Evolutionary conservation across 305 asterid species (phyloP).

Genomic region (Rubia peregrina): DNA sequence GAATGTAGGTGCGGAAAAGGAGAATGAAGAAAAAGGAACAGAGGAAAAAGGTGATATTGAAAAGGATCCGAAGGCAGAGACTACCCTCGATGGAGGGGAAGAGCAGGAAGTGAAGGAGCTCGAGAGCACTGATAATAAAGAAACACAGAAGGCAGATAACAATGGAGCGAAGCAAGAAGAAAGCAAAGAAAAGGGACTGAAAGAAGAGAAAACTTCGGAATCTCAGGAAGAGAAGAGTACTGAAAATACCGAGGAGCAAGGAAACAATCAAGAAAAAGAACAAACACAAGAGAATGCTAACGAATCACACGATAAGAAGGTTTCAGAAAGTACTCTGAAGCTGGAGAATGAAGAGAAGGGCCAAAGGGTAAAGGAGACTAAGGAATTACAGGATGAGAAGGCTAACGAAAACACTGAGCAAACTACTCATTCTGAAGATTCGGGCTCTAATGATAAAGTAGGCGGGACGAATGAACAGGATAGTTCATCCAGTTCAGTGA

Average conservation of each 20-base stretch:
- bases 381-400: conserved; percentile 15
- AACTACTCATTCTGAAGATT: conserved; percentile 8
- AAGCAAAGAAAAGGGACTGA: conserved; percentile 23
- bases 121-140: conserved; percentile 25
- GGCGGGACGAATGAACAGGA: conserved; percentile 21
- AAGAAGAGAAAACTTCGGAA: conserved; percentile 27
- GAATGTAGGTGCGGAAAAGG: conserved; percentile 19
- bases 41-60: conserved; percentile 22
- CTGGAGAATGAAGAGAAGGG: conserved; percentile 24
- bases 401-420: conserved; percentile 9
- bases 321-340: conserved; percentile 21
- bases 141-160: conserved; percentile 25
- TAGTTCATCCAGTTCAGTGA: conserved; percentile 14
- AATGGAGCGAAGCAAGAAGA: conserved; percentile 18
- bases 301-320: conserved; percentile 18
- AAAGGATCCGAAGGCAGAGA: conserved; percentile 22
- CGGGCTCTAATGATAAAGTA: conserved; percentile 18
- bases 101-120: conserved; percentile 23
- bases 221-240: conserved; percentile 25
- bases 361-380: conserved; percentile 15
- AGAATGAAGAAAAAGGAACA: conserved; percentile 20
- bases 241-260: conserved; percentile 22
- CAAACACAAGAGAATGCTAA: conserved; percentile 21
- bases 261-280: conserved; percentile 20
- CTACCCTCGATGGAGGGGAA: conserved; percentile 21